These are phyloP conservation scores for Globisporangium spinosum DNA, from an alignment of 352 stramenopile species.

Conservation along the genomic window DNA sequence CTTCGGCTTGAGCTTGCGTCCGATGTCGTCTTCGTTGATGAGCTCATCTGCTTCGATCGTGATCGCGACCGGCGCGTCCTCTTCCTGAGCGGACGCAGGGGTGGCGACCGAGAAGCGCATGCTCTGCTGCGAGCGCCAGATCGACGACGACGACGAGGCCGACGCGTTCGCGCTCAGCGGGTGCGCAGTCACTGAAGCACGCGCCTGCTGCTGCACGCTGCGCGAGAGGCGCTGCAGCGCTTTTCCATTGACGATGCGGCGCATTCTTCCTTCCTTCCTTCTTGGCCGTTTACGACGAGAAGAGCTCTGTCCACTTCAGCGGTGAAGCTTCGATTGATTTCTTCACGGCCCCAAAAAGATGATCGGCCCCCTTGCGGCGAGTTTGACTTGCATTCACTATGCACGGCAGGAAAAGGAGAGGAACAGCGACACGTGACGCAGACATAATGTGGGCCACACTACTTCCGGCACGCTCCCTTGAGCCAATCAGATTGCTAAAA, in stretches of 20 bases:
- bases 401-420: background rate
- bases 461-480: conserved; percentile 8
- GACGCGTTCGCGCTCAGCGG: background rate
- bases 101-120: conserved; percentile 34
- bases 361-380: background rate
- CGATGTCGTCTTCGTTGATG: conserved; percentile 45
- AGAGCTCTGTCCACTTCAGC: conserved; percentile 15
- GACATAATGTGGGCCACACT: conserved; percentile 14
- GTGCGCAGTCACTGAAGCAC: background rate
- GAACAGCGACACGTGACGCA: background rate
- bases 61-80: conserved; percentile 24
- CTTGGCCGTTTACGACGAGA: conserved; percentile 4
- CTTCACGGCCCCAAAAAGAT: background rate
- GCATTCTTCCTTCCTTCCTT: conserved; percentile 42
- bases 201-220: conserved; percentile 15
- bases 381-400: background rate
- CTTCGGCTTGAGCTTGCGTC: conserved; percentile 85
- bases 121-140: conserved; percentile 14
- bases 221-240: conserved; percentile 42
- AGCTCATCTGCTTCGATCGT: conserved; percentile 23
- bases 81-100: conserved; percentile 25
- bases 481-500: conserved; percentile 4
- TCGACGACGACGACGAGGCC: background rate
- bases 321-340: conserved; percentile 22
- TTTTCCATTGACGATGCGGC: conserved; percentile 37